Conservation (phyloP, 192 early-diverging fungal genomes). For the Coemansia sp. region DNA sequence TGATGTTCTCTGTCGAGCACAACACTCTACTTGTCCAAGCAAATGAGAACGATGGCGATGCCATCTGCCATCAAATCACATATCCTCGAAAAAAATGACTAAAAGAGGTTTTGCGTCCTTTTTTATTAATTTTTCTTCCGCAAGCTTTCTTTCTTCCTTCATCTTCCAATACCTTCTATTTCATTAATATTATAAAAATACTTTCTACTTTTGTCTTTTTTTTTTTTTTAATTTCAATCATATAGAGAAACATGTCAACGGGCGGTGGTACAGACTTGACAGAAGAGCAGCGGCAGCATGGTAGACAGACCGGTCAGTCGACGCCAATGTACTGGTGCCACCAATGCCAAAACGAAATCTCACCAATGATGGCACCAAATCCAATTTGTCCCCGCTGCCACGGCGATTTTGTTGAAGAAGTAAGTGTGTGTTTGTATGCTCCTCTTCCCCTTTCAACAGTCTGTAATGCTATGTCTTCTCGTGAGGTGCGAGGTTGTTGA, state of each 20-base stretch:
- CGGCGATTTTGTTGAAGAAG: conserved; percentile 84
- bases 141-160: neutral
- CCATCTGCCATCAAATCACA: too few species aligned
- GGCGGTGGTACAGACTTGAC: conserved; percentile 12
- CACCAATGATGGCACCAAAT: conserved; percentile 69
- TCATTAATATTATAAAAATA: neutral
- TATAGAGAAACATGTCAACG: conserved; percentile 16
- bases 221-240: conserved; percentile 4
- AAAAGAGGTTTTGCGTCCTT: neutral
- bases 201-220: neutral
- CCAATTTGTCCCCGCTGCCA: conserved; percentile 79
- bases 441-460: neutral
- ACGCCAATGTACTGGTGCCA: conserved; percentile 63
- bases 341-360: conserved; percentile 62
- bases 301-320: neutral
- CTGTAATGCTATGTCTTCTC: neutral
- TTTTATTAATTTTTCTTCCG: conserved; percentile 7
- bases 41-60: too few species aligned
- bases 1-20: too few species aligned
- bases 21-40: too few species aligned
- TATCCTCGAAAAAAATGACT: too few species aligned
- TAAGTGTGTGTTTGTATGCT: conserved; percentile 27
- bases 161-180: neutral
- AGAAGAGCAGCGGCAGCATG: conserved; percentile 6
- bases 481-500: neutral